phyloP scores from a whole-genome alignment of 1,284 basidiomycete genomes.

The Bondarzewia mesenterica region DNA sequence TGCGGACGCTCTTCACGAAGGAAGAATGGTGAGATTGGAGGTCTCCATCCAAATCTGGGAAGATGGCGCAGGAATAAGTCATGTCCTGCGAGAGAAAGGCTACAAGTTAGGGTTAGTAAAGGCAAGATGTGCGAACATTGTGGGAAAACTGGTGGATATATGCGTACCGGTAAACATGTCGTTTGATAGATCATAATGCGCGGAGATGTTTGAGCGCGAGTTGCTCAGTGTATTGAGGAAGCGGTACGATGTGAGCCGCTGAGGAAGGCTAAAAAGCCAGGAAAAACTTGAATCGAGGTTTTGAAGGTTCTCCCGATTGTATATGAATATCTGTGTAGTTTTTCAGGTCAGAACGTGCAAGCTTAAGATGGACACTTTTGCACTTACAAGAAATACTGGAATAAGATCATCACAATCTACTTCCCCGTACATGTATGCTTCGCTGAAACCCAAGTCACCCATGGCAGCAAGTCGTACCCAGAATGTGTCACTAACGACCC shows the following conservation, averaged over 20 bases:
- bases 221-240: slow-evolving; percentile 59
- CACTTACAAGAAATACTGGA: slow-evolving; percentile 30
- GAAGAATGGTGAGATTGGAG: slow-evolving; percentile 17
- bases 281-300: slow-evolving; percentile 23
- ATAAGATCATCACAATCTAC: slow-evolving; percentile 59
- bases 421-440: slow-evolving; percentile 72
- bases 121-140: neutral
- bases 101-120: slow-evolving; percentile 25
- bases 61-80: slow-evolving; percentile 78
- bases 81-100: slow-evolving; percentile 71
- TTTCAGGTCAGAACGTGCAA: neutral
- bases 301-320: slow-evolving; percentile 15
- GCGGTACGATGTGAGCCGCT: slow-evolving; percentile 36
- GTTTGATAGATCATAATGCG: slow-evolving; percentile 70
- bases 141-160: neutral
- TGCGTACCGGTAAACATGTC: slow-evolving; percentile 25
- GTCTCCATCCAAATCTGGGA: slow-evolving; percentile 57
- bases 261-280: slow-evolving; percentile 47
- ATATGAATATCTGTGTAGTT: slow-evolving; percentile 18
- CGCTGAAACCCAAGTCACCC: slow-evolving; percentile 58
- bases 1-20: slow-evolving; percentile 10
- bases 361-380: neutral
- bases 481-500: slow-evolving; percentile 54
- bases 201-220: slow-evolving; percentile 62
- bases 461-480: slow-evolving; percentile 59